Base-by-base conservation (phyloP, 2,329 filamentous ascomycete species). In the Chaetomium sp. region DNA sequence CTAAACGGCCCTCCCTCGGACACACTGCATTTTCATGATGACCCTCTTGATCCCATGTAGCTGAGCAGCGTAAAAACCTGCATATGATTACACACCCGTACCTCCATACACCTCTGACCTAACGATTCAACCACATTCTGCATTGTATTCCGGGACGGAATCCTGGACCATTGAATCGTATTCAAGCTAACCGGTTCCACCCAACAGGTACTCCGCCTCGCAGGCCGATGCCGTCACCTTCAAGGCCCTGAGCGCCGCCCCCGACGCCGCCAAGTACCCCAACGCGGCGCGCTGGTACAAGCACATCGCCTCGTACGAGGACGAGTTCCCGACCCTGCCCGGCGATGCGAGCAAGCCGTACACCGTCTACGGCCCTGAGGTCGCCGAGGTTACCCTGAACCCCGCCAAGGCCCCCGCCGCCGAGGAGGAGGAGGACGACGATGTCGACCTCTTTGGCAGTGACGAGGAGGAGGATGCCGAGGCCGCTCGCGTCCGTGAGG, bases 271-370 rank as follows among this genome's bases (percentile, higher is more conserved):
- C 74, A 95, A 95, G 81, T 96, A 88, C 85, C 91, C 92, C 70
- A 81, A 96, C 79, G 91, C 88, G 70, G 90, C 89, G 71, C 88
- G 94, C 76, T 99, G 94, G 94, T 96, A 96, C 86, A 96, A 95
- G 85, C 92, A 99, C 85, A 89, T 96, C 72, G 84, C 88, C 74
- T 88, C 88, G 67, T 96, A 89, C 79, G 86, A 95, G 82, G 81
- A 87, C 66, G 92, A 97, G 76, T 97, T 97, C 80, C 80, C 87
- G 69, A 88, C 85, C 63, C 88, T 99, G 52, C 83, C 90, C 57
- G 94, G 94, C 74, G 92, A 97, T 78, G 84, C 91, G 67, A 87
- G 88, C 74, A 91, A 94, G 81, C 80, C 87, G 65, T 89, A 87
- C 80, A 91, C 88, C 68, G 82, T 86, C 72, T 97, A 97, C 79